These are phyloP conservation scores for Mychonastes homosphaera DNA, from an alignment of 139 green algal species.

Conservation along the genomic window DNA sequence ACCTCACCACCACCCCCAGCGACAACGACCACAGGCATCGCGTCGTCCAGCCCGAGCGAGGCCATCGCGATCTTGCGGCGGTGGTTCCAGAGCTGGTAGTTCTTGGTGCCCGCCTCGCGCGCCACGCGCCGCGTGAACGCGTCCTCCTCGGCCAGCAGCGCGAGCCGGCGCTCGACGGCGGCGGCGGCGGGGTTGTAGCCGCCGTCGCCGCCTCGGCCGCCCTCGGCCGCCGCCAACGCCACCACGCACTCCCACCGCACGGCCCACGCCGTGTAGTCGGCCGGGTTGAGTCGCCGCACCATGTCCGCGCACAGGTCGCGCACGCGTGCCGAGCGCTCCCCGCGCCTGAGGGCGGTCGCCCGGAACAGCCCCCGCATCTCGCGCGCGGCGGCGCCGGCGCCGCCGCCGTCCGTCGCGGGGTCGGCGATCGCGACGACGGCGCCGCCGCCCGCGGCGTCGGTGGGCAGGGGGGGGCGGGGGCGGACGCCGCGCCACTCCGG, in stretches of 20 bases:
- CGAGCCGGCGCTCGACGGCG: neutral
- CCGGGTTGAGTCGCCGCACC: slow-evolving; percentile 50
- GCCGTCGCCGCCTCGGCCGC: too few relatives aligned
- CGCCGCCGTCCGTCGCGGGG: neutral
- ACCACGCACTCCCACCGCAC: slow-evolving; percentile 32
- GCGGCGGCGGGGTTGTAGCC: too few relatives aligned
- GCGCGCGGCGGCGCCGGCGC: neutral
- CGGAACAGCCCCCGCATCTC: too few relatives aligned
- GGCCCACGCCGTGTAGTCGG: slow-evolving; percentile 73
- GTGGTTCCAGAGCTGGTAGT: slow-evolving; percentile 93
- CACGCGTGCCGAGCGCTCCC: slow-evolving; percentile 44
- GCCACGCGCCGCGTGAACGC: slow-evolving; percentile 11
- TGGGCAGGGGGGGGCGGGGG: neutral
- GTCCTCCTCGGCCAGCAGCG: slow-evolving; percentile 10
- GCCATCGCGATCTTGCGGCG: slow-evolving; percentile 45
- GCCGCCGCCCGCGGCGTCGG: neutral
- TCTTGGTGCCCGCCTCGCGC: slow-evolving; percentile 57
- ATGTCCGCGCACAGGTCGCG: slow-evolving; percentile 52
- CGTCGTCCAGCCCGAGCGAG: too few relatives aligned
- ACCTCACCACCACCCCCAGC: too few relatives aligned
- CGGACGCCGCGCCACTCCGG: too few relatives aligned
- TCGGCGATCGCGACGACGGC: neutral
- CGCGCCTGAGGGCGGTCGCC: slow-evolving; percentile 9
- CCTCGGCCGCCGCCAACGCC: slow-evolving; percentile 11
- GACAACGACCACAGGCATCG: too few relatives aligned